Conservation (phyloP, 2,329 filamentous ascomycete genomes). For the Fusarium incarnatum region DNA sequence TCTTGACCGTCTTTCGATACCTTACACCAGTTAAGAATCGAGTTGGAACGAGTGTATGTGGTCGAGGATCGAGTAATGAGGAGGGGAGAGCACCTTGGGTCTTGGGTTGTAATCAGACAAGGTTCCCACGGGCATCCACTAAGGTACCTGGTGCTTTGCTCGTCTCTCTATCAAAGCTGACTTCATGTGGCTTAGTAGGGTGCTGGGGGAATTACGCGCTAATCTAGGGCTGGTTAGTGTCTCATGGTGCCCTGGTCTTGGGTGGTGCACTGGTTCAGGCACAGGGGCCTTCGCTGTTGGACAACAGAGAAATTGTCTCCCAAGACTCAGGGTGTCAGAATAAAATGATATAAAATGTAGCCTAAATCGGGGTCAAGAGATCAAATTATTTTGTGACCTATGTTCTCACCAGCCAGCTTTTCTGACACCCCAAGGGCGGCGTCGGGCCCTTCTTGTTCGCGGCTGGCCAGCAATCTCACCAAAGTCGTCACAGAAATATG, state of each 20-base stretch:
- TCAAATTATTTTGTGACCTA: no score
- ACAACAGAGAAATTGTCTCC: no score
- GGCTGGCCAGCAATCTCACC: conserved; percentile 7
- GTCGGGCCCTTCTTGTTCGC: conserved; percentile 3
- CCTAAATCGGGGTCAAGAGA: no score
- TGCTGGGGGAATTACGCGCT: conserved; percentile 28
- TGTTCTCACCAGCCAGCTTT: not conserved
- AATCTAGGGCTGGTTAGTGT: conserved; percentile 29
- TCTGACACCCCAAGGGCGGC: no score
- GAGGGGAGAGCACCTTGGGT: conserved; percentile 29
- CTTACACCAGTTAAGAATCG: conserved; percentile 9
- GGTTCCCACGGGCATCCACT: conserved; percentile 1
- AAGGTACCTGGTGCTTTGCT: conserved; percentile 21
- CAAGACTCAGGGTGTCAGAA: no score
- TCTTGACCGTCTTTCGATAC: conserved; percentile 13
- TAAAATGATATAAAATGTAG: no score
- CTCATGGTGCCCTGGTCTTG: not conserved
- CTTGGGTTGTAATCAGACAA: conserved; percentile 34
- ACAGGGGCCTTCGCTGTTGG: conserved; percentile 17
- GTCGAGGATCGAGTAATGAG: conserved; percentile 26
- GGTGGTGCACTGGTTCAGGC: conserved; percentile 34
- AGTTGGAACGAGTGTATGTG: conserved; percentile 34
- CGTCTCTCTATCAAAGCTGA: conserved; percentile 33
- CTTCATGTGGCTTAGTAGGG: conserved; percentile 38
- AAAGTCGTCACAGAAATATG: conserved; percentile 4